Evolutionary conservation across 2,329 filamentous ascomycete genomes (phyloP).

Genomic region (Hypomyces perniciosus): DNA sequence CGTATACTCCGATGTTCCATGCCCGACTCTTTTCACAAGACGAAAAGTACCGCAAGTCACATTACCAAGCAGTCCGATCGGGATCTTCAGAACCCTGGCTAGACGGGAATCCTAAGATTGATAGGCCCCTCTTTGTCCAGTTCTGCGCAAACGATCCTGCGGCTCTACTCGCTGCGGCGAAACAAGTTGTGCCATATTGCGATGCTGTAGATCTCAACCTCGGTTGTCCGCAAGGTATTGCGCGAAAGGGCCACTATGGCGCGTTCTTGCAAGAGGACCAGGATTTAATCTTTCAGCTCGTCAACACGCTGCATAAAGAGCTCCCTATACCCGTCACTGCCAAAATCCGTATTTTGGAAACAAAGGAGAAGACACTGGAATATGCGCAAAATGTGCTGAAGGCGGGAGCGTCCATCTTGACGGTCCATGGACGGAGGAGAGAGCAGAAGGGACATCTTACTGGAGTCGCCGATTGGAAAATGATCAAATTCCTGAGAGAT

Average conservation of each 20-base stretch:
- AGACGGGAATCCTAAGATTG: constrained; percentile 78
- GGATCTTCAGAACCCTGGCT: constrained; percentile 49
- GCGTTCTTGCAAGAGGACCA: constrained; percentile 94
- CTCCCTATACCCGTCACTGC: constrained; percentile 83
- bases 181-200: constrained; percentile 75
- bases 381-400: constrained; percentile 84
- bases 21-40: constrained; percentile 79
- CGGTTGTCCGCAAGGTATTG: constrained; percentile 94
- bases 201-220: constrained; percentile 95
- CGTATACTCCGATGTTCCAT: constrained; percentile 96
- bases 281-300: constrained; percentile 72
- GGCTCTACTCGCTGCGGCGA: constrained; percentile 73
- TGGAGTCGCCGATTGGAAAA: constrained; percentile 85
- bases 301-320: constrained; percentile 73
- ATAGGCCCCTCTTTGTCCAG: constrained; percentile 89
- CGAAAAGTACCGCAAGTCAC: constrained; percentile 66
- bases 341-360: constrained; percentile 88
- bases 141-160: constrained; percentile 88
- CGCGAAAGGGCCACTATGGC: constrained; percentile 83
- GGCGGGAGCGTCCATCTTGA: constrained; percentile 87
- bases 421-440: constrained; percentile 79
- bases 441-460: constrained; percentile 97
- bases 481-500: constrained; percentile 75
- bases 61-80: constrained; percentile 65
- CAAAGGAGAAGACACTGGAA: constrained; percentile 74